These are phyloP conservation scores for Dianthus caryophyllus DNA, from an alignment of 148 eudicot genomes.

Conservation along the genomic window DNA sequence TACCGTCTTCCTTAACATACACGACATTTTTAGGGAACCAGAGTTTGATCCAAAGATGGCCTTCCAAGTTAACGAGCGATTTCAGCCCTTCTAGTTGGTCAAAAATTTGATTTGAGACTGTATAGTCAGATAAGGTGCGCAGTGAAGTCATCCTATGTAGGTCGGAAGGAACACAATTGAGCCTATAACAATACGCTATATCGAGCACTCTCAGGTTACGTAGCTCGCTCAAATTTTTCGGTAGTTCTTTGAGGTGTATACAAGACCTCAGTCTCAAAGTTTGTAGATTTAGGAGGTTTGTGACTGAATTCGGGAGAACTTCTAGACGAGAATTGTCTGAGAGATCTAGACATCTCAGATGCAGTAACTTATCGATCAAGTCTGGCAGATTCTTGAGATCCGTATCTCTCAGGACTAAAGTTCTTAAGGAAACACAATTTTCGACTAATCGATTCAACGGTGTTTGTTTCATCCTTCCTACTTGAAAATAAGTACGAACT, in stretches of 20 bases:
- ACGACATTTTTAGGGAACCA: background rate
- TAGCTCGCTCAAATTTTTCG: conserved; percentile 18
- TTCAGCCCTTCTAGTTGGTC: conserved; percentile 21
- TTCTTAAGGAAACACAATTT: conserved; percentile 10
- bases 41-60: conserved; percentile 1
- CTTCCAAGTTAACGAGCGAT: conserved; percentile 11
- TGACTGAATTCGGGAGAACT: conserved; percentile 15
- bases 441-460: background rate
- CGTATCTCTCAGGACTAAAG: conserved; percentile 14
- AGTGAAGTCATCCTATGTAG: conserved; percentile 16
- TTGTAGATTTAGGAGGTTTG: conserved; percentile 20
- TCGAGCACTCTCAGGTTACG: conserved; percentile 15
- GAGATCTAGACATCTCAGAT: conserved; percentile 24
- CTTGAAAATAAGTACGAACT: conserved; percentile 9
- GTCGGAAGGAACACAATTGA: conserved; percentile 10
- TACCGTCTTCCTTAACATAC: conserved; percentile 10
- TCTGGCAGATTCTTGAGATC: conserved; percentile 2
- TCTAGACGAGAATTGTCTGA: conserved; percentile 11
- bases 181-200: conserved; percentile 11
- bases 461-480: background rate
- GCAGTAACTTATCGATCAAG: conserved; percentile 17
- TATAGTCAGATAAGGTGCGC: conserved; percentile 8
- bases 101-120: conserved; percentile 2
- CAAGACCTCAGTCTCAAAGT: conserved; percentile 13
- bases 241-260: conserved; percentile 6